These are phyloP conservation scores for Digitaria exilis DNA, from an alignment of 202 grass and related monocot genomes.

Conservation along the genomic window DNA sequence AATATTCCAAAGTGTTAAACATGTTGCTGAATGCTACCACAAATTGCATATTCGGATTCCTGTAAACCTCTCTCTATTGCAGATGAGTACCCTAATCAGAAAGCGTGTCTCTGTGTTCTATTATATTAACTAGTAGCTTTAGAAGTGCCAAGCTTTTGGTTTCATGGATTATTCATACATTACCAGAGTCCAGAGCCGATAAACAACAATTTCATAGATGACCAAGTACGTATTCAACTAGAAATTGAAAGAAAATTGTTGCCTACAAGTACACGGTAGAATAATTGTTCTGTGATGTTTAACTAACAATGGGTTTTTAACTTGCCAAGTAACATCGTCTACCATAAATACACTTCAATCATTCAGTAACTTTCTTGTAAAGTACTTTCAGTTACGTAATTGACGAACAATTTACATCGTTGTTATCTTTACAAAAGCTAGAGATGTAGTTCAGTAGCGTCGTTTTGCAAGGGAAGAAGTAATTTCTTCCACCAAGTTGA, in stretches of 20 bases:
- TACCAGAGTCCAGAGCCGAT: not conserved
- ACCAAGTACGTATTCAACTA: constrained; percentile 36
- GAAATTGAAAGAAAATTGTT: constrained; percentile 33
- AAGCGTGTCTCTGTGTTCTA: not conserved
- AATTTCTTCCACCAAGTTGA: constrained; percentile 36
- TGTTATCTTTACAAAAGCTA: constrained; percentile 27
- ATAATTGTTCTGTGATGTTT: constrained; percentile 1
- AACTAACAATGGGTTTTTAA: constrained; percentile 33
- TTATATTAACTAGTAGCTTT: not conserved
- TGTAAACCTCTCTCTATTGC: not conserved
- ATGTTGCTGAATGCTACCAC: constrained; percentile 26
- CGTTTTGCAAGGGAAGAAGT: constrained; percentile 34
- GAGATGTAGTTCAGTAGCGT: constrained; percentile 21
- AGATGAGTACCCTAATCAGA: not conserved
- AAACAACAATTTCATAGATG: constrained; percentile 37
- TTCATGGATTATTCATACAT: constrained; percentile 21
- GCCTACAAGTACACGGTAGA: not conserved
- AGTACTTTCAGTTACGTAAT: constrained; percentile 34
- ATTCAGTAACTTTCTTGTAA: constrained; percentile 38
- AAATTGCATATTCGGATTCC: constrained; percentile 24
- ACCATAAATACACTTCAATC: not conserved
- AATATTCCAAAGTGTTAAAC: constrained; percentile 21
- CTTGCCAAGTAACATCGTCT: constrained; percentile 18
- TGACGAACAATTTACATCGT: constrained; percentile 25
- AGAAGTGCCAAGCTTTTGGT: constrained; percentile 22